Evolutionary conservation across 2,329 filamentous ascomycete species (phyloP), one percentile per base, ranked within the genome.

Genomic region (Beauveria bassiana): DNA sequence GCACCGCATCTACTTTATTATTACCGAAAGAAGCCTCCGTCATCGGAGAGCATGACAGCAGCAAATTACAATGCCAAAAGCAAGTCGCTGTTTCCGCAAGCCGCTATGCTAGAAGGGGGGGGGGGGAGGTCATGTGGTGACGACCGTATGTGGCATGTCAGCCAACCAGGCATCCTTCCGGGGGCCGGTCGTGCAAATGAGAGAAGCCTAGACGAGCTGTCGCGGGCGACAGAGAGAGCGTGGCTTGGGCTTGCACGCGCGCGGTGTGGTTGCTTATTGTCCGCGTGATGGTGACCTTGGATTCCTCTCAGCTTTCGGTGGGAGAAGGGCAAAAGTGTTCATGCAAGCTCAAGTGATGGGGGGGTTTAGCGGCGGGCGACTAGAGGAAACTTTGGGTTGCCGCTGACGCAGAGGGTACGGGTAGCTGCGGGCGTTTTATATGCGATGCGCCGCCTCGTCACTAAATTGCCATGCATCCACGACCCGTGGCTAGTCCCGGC

Each of bases 351-450:
- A 49, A 24, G 20, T 22, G 38, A 26, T 34, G 10, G 26, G n/a
- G 10, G 24, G 42, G 26, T 16, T 55, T 22, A 22, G 20, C 20
- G 14, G 43, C 16, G 34, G 34, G 34, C 34, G 34, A 38, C 12
- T 16, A 16, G 34, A 38, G 34, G 12, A 16, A 16, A 14, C 5
- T 16, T 38, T 38, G 12, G 45, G 20, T 31, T 58, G 34, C 22
- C 56, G 22, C 56, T 50, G 34, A 59, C 55, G 55, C 55, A 58
- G 7, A 43, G 55, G 56, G 46, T 51, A 51, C 57, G 57, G 57
- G 47, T 53, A 60, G 57, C 57, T 52, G 57, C 40, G 57, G 56
- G 56, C 34, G 47, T 31, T 16, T 46, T 34, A 31, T 24, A 31
- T 38, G 20, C 7, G 45, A 26, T 40, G 34, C 24, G 38, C 45